Evolutionary conservation across 2,329 filamentous ascomycete species (phyloP).

Genomic region (Microdochium bolleyi): DNA sequence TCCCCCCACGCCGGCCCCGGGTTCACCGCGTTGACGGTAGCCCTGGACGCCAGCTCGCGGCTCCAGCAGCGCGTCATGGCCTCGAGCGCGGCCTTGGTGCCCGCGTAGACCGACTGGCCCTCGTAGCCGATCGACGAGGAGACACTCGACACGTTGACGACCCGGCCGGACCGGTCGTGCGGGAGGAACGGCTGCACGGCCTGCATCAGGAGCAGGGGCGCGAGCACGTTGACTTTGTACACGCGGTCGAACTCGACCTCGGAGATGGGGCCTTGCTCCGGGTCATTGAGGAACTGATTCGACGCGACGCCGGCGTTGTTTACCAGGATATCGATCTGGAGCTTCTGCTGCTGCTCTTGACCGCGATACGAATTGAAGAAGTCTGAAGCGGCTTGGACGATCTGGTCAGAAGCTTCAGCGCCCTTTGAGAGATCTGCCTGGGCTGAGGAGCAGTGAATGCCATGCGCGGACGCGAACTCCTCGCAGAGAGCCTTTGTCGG

Average conservation of each 20-base stretch:
- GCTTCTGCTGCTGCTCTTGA: constrained; percentile 10
- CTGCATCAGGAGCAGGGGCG: constrained; percentile 14
- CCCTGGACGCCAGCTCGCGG: constrained; percentile 12
- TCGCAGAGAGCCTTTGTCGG: constrained; percentile 2
- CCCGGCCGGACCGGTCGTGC: constrained; percentile 13
- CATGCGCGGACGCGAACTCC: constrained; percentile 4
- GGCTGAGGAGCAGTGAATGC: constrained; percentile 2
- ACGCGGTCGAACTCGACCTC: constrained; percentile 48
- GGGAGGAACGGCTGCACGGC: constrained; percentile 12
- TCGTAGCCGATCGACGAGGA: constrained; percentile 15
- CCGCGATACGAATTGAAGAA: constrained; percentile 3
- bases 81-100: constrained; percentile 19
- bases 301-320: constrained; percentile 55
- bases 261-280: constrained; percentile 24
- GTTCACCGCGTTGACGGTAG: constrained; percentile 18
- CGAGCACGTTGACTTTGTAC: constrained; percentile 53
- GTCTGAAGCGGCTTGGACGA: constrained; percentile 5
- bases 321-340: constrained; percentile 55
- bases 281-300: constrained; percentile 44
- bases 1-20: constrained; percentile 12
- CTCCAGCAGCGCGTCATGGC: constrained; percentile 14
- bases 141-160: constrained; percentile 17
- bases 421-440: constrained; percentile 6
- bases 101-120: constrained; percentile 14
- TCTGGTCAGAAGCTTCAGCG: constrained; percentile 1